Conservation (phyloP, 2,329 filamentous ascomycete species). For the Cytospora piceicola region DNA sequence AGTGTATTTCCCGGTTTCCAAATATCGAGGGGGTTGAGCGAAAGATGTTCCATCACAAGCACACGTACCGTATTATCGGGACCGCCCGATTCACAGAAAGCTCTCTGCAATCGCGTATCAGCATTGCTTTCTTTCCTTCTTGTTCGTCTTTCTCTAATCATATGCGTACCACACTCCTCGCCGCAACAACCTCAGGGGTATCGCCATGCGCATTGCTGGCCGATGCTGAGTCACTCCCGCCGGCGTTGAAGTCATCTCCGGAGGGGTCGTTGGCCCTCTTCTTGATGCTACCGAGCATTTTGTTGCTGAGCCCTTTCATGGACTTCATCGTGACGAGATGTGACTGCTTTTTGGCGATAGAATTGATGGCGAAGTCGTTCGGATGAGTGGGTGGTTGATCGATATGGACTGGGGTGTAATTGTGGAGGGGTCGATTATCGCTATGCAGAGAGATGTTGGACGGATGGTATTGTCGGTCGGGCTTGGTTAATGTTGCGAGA, state of each 20-base stretch:
- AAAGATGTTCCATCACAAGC: not conserved
- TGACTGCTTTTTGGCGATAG: not conserved
- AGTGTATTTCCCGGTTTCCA: not conserved
- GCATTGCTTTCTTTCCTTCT: constrained; percentile 21
- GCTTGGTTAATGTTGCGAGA: not conserved
- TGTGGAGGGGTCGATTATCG: not conserved
- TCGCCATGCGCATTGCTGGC: constrained; percentile 48
- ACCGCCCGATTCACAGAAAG: constrained; percentile 78
- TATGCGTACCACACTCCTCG: constrained; percentile 65
- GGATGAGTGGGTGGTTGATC: not conserved
- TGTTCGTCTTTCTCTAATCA: constrained; percentile 11
- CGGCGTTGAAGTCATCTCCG: constrained; percentile 18
- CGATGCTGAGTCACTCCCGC: constrained; percentile 28
- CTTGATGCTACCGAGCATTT: constrained; percentile 60
- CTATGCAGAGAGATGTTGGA: not conserved
- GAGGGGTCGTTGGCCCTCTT: constrained; percentile 41
- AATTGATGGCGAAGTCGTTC: not conserved
- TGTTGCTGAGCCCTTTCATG: constrained; percentile 59
- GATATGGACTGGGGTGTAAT: not conserved
- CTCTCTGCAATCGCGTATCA: constrained; percentile 56
- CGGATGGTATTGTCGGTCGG: not conserved
- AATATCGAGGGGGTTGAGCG: not conserved
- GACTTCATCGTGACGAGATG: constrained; percentile 30
- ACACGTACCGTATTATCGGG: constrained; percentile 57
- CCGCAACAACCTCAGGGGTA: constrained; percentile 69